Percentiles rank a stretch among this genome's conserved stretches.
phyloP scores from a whole-genome alignment of 495 filamentous ascomycete genomes.

The Hyaloscypha finlandica region DNA sequence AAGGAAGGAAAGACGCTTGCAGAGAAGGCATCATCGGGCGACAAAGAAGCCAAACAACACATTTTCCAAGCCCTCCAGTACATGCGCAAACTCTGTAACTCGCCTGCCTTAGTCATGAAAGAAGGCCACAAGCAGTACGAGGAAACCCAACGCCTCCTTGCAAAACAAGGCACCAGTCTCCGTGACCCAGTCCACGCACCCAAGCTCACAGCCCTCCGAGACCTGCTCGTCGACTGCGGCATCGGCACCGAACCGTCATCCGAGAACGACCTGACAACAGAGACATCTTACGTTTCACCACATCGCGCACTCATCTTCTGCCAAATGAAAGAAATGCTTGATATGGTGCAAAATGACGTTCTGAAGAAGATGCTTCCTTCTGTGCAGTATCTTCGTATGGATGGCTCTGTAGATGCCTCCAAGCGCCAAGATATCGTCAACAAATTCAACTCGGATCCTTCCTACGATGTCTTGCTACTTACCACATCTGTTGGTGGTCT shows the following conservation, averaged over 20 bases:
- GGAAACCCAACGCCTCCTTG: conserved; percentile 73
- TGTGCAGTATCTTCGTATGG: conserved; percentile 86
- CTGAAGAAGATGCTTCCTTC: conserved; percentile 82
- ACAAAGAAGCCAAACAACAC: conserved; percentile 93
- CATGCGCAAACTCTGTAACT: conserved; percentile 99
- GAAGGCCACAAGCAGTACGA: conserved; percentile 89
- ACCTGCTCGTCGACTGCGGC: conserved; percentile 91
- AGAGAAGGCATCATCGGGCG: conserved; percentile 72
- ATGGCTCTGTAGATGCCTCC: conserved; percentile 86
- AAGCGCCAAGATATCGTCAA: conserved; percentile 96
- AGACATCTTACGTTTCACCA: conserved; percentile 77
- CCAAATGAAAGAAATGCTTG: conserved; percentile 99
- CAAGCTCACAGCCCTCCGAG: conserved; percentile 84
- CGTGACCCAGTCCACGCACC: conserved; percentile 87
- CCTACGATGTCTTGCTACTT: conserved; percentile 87
- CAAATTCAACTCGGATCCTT: conserved; percentile 96
- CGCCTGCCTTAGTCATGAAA: conserved; percentile 92
- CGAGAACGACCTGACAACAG: conserved; percentile 61
- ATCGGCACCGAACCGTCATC: conserved; percentile 72
- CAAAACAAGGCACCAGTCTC: conserved; percentile 70
- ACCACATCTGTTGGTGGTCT: conserved; percentile 95
- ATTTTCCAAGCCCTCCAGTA: conserved; percentile 99
- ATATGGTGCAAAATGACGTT: conserved; percentile 94
- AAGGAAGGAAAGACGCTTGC: conserved; percentile 83
- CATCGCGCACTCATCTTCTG: conserved; percentile 97